These are phyloP conservation scores for Xylariaceae sp. DNA, from an alignment of 2,329 filamentous ascomycete species.

Conservation along the genomic window DNA sequence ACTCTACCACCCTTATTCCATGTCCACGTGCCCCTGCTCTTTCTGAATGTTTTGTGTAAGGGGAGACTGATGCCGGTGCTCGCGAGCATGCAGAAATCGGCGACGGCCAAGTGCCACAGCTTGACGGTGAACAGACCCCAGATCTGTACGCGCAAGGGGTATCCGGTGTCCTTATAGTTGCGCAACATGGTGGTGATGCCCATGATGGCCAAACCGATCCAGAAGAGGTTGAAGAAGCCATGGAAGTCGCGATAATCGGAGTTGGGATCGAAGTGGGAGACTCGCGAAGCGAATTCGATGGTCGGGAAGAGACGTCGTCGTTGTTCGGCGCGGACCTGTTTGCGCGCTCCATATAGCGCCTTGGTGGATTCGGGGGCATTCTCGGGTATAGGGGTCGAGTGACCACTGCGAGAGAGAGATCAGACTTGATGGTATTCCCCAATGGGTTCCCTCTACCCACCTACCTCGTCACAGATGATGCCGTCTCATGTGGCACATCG, in stretches of 20 bases:
- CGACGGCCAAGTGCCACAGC: conserved; percentile 77
- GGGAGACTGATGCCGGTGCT: conserved; percentile 68
- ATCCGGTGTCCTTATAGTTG: conserved; percentile 90
- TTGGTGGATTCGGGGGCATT: conserved; percentile 92
- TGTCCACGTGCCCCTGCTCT: conserved; percentile 49
- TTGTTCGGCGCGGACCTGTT: conserved; percentile 74
- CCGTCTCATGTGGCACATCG: conserved; percentile 33
- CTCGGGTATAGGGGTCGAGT: conserved; percentile 74
- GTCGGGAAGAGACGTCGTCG: conserved; percentile 84
- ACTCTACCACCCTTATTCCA: conserved; percentile 77
- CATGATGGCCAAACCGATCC: conserved; percentile 96
- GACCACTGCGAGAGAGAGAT: conserved; percentile 51
- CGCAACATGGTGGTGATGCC: conserved; percentile 88
- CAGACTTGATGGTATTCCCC: conserved; percentile 7
- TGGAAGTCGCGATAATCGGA: conserved; percentile 93
- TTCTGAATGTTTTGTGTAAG: conserved; percentile 63
- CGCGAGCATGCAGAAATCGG: conserved; percentile 78
- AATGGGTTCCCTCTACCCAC: not conserved
- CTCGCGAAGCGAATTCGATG: conserved; percentile 81
- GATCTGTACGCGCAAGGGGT: conserved; percentile 76
- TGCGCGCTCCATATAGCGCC: conserved; percentile 77
- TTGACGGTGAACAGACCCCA: conserved; percentile 86
- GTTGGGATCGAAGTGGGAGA: conserved; percentile 90
- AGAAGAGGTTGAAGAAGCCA: conserved; percentile 97
- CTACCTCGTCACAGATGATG: conserved; percentile 45